phyloP scores from a whole-genome alignment of 257 asterid species.

The Rubia yunnanensis region DNA sequence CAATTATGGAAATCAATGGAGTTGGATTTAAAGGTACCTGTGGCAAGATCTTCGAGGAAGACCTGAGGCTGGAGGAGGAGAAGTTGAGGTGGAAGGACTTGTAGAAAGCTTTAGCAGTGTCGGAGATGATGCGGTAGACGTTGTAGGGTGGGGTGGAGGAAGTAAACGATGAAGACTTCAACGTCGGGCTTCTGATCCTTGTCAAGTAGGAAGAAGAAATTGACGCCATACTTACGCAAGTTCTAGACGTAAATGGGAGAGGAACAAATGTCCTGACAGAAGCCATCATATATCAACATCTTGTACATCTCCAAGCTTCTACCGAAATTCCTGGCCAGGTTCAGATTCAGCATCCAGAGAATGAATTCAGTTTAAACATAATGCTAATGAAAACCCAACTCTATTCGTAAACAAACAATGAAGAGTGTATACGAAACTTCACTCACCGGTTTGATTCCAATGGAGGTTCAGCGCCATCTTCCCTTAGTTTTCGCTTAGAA shows the following conservation, averaged over 20 bases:
- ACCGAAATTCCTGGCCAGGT: conserved; percentile 73
- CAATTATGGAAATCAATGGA: conserved; percentile 80
- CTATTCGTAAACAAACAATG: not conserved
- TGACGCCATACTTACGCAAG: conserved; percentile 92
- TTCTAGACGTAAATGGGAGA: conserved; percentile 97
- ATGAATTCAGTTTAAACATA: conserved; percentile 53
- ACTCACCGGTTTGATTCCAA: conserved; percentile 69
- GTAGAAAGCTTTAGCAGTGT: conserved; percentile 67
- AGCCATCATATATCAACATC: conserved; percentile 87
- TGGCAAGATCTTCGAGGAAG: conserved; percentile 85
- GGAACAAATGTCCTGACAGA: conserved; percentile 85
- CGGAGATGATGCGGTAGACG: conserved; percentile 59
- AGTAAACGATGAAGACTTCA: conserved; percentile 92
- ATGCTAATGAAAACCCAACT: not conserved
- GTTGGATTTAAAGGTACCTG: conserved; percentile 71
- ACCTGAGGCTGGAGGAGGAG: conserved; percentile 82
- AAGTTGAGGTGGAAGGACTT: conserved; percentile 88
- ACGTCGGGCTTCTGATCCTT: conserved; percentile 92
- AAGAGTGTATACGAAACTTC: conserved; percentile 8
- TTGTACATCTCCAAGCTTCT: conserved; percentile 86
- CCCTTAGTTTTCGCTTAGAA: not conserved
- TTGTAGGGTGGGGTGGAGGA: conserved; percentile 70
- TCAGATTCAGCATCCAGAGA: conserved; percentile 89
- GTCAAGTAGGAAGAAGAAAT: conserved; percentile 84
- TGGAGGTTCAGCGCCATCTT: conserved; percentile 83